Percentiles rank a stretch among this genome's conserved stretches.
These are phyloP conservation scores for Aurantiochytrium sp. DNA, from an alignment of 108 stramenopile genomes.

Conservation along the genomic window DNA sequence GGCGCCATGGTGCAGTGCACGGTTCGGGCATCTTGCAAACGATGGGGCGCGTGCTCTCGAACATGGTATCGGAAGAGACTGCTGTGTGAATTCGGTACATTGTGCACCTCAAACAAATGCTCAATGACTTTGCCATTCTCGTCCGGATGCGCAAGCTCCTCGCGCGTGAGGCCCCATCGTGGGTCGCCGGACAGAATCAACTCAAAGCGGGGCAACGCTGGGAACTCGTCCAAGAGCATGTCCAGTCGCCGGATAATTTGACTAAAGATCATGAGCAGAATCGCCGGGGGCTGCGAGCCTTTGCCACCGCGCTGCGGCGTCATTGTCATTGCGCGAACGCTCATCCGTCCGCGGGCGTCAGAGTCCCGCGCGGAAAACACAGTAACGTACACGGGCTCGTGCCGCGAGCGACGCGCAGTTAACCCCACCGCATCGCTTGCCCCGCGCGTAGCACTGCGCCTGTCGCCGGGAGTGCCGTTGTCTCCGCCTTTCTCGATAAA, in stretches of 20 bases:
- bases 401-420: no score
- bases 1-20: not conserved
- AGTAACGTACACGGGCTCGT: not conserved
- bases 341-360: not conserved
- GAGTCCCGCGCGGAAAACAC: not conserved
- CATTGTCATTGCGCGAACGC: not conserved
- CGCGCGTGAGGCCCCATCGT: not conserved
- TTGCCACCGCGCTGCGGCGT: not conserved
- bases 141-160: not conserved
- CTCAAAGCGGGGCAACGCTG: not conserved
- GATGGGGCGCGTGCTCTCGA: not conserved
- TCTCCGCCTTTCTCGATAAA: not conserved
- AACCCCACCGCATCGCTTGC: no score
- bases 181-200: not conserved
- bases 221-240: not conserved
- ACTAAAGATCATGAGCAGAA: not conserved
- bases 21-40: not conserved
- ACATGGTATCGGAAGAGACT: not conserved
- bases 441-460: no score
- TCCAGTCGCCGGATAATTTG: not conserved
- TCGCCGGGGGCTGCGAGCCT: not conserved
- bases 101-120: not conserved
- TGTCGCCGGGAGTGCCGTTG: no score
- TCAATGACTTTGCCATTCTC: not conserved
- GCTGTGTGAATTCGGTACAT: not conserved